Evolutionary conservation across 306 rosid genomes (phyloP).

Genomic region (Cucurbita moschata): DNA sequence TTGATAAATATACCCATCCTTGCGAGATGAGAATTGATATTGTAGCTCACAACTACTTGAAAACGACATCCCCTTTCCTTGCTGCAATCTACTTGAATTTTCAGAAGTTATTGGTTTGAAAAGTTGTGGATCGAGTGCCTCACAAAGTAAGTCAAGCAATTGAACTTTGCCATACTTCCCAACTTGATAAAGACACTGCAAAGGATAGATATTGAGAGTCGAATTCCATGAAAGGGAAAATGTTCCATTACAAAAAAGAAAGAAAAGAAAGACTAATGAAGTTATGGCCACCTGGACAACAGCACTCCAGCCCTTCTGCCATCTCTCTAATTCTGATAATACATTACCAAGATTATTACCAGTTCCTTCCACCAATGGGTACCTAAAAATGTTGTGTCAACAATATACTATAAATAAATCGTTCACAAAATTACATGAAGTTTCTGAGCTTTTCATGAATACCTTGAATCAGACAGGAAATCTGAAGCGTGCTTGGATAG

Average conservation of each 20-base stretch:
- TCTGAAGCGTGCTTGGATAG: conserved; percentile 32
- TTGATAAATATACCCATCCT: conserved; percentile 36
- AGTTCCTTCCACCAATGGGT: conserved; percentile 33
- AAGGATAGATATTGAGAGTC: background rate
- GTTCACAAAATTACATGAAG: background rate
- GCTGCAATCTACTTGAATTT: conserved; percentile 19
- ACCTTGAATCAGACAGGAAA: conserved; percentile 39
- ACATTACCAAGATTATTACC: conserved; percentile 31
- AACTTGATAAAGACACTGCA: conserved; percentile 82
- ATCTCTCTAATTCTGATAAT: conserved; percentile 38
- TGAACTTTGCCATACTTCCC: conserved; percentile 46
- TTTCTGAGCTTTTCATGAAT: conserved; percentile 1
- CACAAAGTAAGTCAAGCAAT: conserved; percentile 69
- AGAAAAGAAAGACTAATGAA: background rate
- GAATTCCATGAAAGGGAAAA: conserved; percentile 1
- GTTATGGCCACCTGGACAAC: conserved; percentile 42
- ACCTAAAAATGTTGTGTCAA: conserved; percentile 23
- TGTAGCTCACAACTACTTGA: conserved; percentile 25
- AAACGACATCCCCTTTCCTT: conserved; percentile 22
- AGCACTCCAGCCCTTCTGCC: conserved; percentile 55
- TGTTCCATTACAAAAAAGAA: background rate
- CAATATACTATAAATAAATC: conserved; percentile 5
- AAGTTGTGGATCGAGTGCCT: conserved; percentile 57
- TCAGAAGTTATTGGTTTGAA: conserved; percentile 24
- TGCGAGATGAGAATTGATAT: conserved; percentile 25